Evolutionary conservation across 1,284 basidiomycete species (phyloP).

Genomic region (Microbotryum silenes-acaulis): DNA sequence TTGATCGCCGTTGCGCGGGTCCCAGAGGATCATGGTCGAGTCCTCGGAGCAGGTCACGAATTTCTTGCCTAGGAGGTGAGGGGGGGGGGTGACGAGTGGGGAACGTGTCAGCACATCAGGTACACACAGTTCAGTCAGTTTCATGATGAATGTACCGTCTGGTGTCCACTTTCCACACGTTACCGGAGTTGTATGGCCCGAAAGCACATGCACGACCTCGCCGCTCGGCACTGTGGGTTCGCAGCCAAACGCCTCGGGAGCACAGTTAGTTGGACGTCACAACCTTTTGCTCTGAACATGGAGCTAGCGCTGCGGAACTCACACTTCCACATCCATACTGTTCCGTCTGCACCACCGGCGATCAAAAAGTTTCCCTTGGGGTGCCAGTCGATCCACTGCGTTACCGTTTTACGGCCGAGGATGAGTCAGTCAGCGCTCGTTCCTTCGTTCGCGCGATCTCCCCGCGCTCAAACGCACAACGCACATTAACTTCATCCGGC

Average conservation of each 20-base stretch:
- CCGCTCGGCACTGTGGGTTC: conserved; percentile 70
- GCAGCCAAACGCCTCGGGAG: conserved; percentile 12
- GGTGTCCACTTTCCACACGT: conserved; percentile 88
- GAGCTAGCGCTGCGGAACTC: conserved; percentile 20
- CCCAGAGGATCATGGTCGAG: conserved; percentile 82
- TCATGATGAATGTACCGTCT: conserved; percentile 52
- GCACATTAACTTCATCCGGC: conserved; percentile 86
- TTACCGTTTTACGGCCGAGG: background rate
- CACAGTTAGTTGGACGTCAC: background rate
- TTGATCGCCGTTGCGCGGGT: conserved; percentile 69
- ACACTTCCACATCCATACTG: conserved; percentile 98
- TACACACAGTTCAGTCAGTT: too few species aligned
- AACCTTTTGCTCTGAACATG: too few species aligned
- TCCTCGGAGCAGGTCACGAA: conserved; percentile 81
- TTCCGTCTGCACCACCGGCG: conserved; percentile 86
- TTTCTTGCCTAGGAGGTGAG: conserved; percentile 56
- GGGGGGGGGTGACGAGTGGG: conserved; percentile 9
- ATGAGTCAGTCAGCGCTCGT: background rate
- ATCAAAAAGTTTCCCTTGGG: conserved; percentile 83
- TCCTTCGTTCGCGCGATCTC: background rate
- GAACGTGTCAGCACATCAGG: background rate
- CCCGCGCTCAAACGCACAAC: conserved; percentile 35
- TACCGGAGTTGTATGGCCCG: conserved; percentile 76
- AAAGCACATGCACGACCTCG: conserved; percentile 89
- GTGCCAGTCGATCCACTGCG: conserved; percentile 90